Evolutionary conservation across 1,284 basidiomycete genomes (phyloP).

Genomic region (Sanguinoderma infundibulare): DNA sequence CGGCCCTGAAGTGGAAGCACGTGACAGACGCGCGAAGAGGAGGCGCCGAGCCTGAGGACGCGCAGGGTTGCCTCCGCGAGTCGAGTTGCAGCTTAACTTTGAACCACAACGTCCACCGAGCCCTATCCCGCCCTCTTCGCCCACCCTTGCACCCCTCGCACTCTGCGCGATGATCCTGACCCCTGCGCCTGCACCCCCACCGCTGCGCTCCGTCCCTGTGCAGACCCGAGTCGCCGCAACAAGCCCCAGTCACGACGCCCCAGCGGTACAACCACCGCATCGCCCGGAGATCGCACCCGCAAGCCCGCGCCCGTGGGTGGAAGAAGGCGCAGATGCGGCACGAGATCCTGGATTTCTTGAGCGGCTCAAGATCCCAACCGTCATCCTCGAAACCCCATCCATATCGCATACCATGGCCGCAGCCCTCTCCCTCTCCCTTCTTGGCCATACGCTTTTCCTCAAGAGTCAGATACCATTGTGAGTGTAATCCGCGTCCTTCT

Average conservation of each 20-base stretch:
- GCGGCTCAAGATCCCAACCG: constrained; percentile 41
- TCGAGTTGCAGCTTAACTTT: too few relatives aligned
- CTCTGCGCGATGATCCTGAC: constrained; percentile 1
- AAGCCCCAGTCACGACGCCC: neutral
- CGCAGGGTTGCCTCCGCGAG: neutral
- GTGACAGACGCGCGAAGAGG: constrained; percentile 1
- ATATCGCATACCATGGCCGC: constrained; percentile 64
- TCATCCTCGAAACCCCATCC: constrained; percentile 51
- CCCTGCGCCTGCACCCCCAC: constrained; percentile 1
- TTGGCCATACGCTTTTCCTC: constrained; percentile 72
- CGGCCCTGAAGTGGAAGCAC: constrained; percentile 16
- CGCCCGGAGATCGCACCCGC: neutral
- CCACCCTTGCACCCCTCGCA: too few relatives aligned
- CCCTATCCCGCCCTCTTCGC: neutral
- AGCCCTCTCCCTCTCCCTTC: constrained; percentile 58
- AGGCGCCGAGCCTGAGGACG: neutral
- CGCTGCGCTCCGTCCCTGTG: neutral
- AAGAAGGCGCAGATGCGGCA: neutral
- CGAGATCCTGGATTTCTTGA: constrained; percentile 1
- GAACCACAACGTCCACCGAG: neutral
- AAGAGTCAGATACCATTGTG: constrained; percentile 80
- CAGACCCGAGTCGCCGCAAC: neutral
- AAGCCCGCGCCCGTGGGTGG: neutral
- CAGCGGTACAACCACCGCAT: neutral
- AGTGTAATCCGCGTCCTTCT: constrained; percentile 37